Evolutionary conservation across 257 asterid genomes (phyloP), one percentile per base, ranked within the genome.

Genomic region (Solanum raphanifolium): DNA sequence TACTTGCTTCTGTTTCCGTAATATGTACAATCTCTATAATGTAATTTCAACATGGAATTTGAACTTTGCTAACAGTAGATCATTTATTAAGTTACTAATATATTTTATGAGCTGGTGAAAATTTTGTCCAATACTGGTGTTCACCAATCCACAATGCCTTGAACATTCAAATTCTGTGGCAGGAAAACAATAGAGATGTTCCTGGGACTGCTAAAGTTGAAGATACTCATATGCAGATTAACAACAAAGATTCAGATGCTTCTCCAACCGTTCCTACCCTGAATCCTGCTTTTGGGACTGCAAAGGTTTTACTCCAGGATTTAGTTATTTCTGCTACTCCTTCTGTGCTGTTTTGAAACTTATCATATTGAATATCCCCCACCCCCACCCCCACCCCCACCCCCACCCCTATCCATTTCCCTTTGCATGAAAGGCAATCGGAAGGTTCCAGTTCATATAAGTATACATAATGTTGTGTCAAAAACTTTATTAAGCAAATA

Each of bases 161-260:
- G 85, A 86, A 81, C 87, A 88, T 86, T 18, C 73, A 86, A 82
- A 46, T 60, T 89, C 87, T 87, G 88, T 92, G 87, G 86, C 96
- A 96, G 99, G 94, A 89, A 52, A 88, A 65, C 88, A 76, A 81
- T 65, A 86, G 90, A 90, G 93, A 91, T 88, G 88, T 89, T 90
- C 88, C 89, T 72, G 90, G 72, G 73, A 60, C 89, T 87, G 87
- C 92, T 60, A 41, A 88, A 85, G 81, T 87, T 68, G 91, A 92
- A 88, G 88, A 71, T 84, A 90, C 87, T 83, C 83, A 31, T 82
- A 71, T 68, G 79, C 90, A 66, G 83, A 89, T 86, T 71, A 90
- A 89, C 68, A 92, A 82, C 75, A 82, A 91, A 81, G 88, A 25
- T 87, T 87, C 86, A 65, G 89, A 76, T 84, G 83, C 90, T 88